Evolutionary conservation across 2,329 filamentous ascomycete genomes (phyloP), one percentile per base, ranked within the genome.

Genomic region (Cercospora beticola): DNA sequence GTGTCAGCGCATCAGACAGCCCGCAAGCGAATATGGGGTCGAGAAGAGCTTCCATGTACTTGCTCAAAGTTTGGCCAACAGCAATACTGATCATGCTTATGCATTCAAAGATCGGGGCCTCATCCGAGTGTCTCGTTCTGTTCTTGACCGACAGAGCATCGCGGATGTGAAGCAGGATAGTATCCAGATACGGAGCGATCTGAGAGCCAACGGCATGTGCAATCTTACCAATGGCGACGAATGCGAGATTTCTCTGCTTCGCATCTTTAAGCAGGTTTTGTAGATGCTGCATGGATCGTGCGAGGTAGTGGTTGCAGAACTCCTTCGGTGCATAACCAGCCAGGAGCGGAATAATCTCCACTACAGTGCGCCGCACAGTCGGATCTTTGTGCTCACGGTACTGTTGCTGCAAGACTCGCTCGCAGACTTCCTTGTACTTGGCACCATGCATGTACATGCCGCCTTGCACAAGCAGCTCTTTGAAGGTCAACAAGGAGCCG

Each of bases 391-490:
- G 93, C 74, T 99, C 95, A 79, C 97, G 97, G 79, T 97, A 92
- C 70, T 92, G 91, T 64, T 74, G 76, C 28, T 69, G 63, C 72
- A 94, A 89, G 40, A 97, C 92, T 71, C 95, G 94, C 71, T 99
- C 95, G 78, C 94, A 98, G 10, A 93, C 90, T 74, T 97, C 92
- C 68, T 90, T 88, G 80, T 98, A 99, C 77, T 82, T 81, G 49
- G 94, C 89, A 46, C 94, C 92, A 76, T 97, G 93, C 95, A 99
- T 98, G 80, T 97, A 99, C 94, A 99, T 99, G 74, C 93, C 94
- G 64, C 95, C 95, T 78, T 97, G 94, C 71, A 95, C 88, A 18
- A 99, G 88, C 59, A 99, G 86, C 81, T 98, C 94, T 79, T 94
- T 96, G 75, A 98, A 86, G 1, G 96, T 93, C 21, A 99, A 86